Percentiles rank a stretch among this genome's conserved stretches.
phyloP scores from a whole-genome alignment of 164 flowering plant species.

The Nelumbo lutea region DNA sequence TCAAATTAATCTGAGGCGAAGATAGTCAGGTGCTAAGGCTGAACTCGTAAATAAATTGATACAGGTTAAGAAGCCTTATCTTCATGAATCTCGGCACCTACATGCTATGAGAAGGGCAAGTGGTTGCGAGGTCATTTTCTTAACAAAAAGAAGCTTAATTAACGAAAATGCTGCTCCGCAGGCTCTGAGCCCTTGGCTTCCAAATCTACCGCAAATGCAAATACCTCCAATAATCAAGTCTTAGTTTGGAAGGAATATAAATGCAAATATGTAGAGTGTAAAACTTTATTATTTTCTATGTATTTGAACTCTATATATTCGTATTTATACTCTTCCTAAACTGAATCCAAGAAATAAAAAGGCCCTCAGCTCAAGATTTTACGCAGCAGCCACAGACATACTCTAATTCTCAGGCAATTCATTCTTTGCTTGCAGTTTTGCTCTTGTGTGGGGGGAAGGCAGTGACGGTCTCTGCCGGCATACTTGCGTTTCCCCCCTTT shows the following conservation, averaged over 20 bases:
- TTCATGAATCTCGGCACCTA: slow-evolving; percentile 92
- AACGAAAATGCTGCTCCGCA: slow-evolving; percentile 30
- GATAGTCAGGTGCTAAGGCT: too few species aligned
- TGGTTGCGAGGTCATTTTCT: slow-evolving; percentile 79
- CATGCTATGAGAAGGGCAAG: slow-evolving; percentile 87
- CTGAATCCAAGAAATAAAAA: slow-evolving; percentile 5
- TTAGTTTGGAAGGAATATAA: too few species aligned
- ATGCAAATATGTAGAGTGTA: too few species aligned
- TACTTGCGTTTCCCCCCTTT: background rate
- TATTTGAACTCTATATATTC: too few species aligned
- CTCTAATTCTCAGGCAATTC: slow-evolving; percentile 25
- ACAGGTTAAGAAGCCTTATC: slow-evolving; percentile 57
- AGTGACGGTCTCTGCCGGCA: background rate
- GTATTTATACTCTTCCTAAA: too few species aligned
- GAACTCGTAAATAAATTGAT: too few species aligned
- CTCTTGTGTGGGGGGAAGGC: slow-evolving; percentile 1
- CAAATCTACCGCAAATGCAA: slow-evolving; percentile 27
- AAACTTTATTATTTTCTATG: too few species aligned
- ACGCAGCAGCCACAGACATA: slow-evolving; percentile 12
- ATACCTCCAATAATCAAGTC: slow-evolving; percentile 28
- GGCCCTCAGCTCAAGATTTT: slow-evolving; percentile 7
- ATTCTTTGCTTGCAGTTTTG: slow-evolving; percentile 29
- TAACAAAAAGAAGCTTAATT: slow-evolving; percentile 55
- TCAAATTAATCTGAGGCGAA: too few species aligned
- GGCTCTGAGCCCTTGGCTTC: slow-evolving; percentile 38